Base-by-base conservation (phyloP, 106 monocot species). In the Iris macrosiphon region DNA sequence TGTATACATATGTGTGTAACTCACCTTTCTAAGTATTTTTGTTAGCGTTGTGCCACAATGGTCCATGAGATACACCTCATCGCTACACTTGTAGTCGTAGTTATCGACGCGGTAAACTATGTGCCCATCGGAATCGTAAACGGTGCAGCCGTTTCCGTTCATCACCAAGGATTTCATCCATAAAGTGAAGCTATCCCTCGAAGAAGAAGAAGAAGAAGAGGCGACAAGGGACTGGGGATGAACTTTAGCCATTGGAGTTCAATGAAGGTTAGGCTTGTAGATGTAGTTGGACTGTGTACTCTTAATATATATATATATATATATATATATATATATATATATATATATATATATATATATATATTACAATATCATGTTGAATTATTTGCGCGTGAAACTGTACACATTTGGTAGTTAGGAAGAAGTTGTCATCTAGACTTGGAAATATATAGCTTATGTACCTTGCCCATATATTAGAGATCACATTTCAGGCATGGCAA, bases 221-320 rank as follows among this genome's bases (percentile, higher is more conserved):
- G n/a, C n/a, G n/a, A n/a, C n/a, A n/a, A n/a, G 67, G 6, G 42
- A 16, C 16, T 40, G 33, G 25, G 67, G 52, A 34, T 67, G 58
- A 34, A 67, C 35, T 48, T 48, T 67, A 4, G 67, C 57, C 67
- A 67, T 67, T 42, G 11, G 43, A 18, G 40, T 7, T 35, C 11
- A 37, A 10, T 55, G 4, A 13, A 38, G 13, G 11, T 1, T 0
- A 38, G 37, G n/a, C n/a, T n/a, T n/a, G n/a, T n/a, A n/a, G n/a
- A n/a, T n/a, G n/a, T n/a, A n/a, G n/a, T n/a, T n/a, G n/a, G n/a
- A n/a, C n/a, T n/a, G n/a, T n/a, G n/a, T n/a, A n/a, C n/a, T n/a
- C n/a, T n/a, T n/a, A n/a, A n/a, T n/a, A n/a, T n/a, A n/a, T n/a
- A n/a, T n/a, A n/a, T n/a, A n/a, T n/a, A n/a, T n/a, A n/a, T n/a